Evolutionary conservation across 2,329 filamentous ascomycete species (phyloP).

Genomic region (Alternaria gansuensis): DNA sequence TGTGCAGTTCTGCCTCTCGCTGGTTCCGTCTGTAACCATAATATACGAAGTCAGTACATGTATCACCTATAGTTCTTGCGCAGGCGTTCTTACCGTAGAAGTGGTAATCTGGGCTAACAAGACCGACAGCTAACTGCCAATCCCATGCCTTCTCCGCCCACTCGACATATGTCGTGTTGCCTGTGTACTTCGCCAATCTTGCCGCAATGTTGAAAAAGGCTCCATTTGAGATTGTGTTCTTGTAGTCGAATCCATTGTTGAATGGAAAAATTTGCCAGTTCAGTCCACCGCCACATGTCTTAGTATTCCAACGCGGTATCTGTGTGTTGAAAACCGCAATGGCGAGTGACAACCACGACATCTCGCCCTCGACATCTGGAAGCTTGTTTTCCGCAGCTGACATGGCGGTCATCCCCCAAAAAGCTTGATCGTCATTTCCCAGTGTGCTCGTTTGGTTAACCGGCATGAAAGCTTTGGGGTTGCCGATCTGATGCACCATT

Average conservation of each 20-base stretch:
- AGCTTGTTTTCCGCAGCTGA: constrained; percentile 72
- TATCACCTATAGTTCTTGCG: background rate
- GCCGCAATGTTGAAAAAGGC: constrained; percentile 81
- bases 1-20: constrained; percentile 55
- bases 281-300: constrained; percentile 70
- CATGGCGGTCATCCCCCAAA: constrained; percentile 73
- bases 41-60: background rate
- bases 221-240: constrained; percentile 79
- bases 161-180: constrained; percentile 61
- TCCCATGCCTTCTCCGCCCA: constrained; percentile 72
- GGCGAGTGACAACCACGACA: constrained; percentile 69
- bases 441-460: constrained; percentile 69
- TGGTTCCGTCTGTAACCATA: constrained; percentile 46
- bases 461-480: constrained; percentile 75
- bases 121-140: constrained; percentile 58
- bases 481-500: constrained; percentile 76
- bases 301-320: constrained; percentile 71
- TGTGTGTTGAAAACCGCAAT: constrained; percentile 76
- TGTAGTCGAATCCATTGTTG: constrained; percentile 81
- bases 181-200: constrained; percentile 72
- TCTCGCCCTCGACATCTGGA: constrained; percentile 58
- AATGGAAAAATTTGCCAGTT: constrained; percentile 77
- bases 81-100: constrained; percentile 45
- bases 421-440: constrained; percentile 76
- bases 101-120: constrained; percentile 58